Evolutionary conservation across 495 filamentous ascomycete genomes (phyloP), one percentile per base, ranked within the genome.

Genomic region (Aspergillus asperescens): DNA sequence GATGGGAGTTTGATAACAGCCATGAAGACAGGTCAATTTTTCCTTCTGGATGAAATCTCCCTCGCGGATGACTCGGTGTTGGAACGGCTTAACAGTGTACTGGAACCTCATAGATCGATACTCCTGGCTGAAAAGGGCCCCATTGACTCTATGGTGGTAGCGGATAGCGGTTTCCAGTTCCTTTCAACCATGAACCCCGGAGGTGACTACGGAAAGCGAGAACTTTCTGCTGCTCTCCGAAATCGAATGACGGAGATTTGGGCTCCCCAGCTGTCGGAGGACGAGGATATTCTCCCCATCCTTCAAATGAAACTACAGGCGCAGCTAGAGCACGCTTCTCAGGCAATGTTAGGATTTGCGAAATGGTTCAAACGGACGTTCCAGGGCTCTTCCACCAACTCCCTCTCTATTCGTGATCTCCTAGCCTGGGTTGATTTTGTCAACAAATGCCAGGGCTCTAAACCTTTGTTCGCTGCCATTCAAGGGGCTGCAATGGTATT

Each of bases 171-270:
- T 1, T 99, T 96, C 69, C 92, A 97, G 63, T 95, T 97, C 62
- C 74, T 97, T 40, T 92, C 94, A 13, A 99, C 94, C 2, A 99
- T 99, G 94, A 99, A 99, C 57, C 94, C 94, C 7, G 94, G 93
- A 31, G 94, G 94, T 48, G 94, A 99, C 61, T 97, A 96, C 65
- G 94, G 94, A 49, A 99, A 99, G 64, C 86, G 87, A 57, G 94
- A 99, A 66, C 82, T 99, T 39, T 97, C 94, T 3, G 91, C 92
- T 5, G 94, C 94, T 20, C 75, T 99, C 47, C 81, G 94, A 20
- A 97, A 99, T 64, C 86, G 94, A 34, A 96, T 99, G 71, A 99
- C 94, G 0, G 94, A 99, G 64, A 95, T 99, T 18, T 99, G 94
- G 94, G 94, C 96, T 0, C 90, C 93, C 3, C 76, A 90, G 3